Percentiles rank a stretch among this genome's conserved stretches.
Conservation (phyloP, 2,329 filamentous ascomycete genomes). For the Phialemoniopsis sp. region DNA sequence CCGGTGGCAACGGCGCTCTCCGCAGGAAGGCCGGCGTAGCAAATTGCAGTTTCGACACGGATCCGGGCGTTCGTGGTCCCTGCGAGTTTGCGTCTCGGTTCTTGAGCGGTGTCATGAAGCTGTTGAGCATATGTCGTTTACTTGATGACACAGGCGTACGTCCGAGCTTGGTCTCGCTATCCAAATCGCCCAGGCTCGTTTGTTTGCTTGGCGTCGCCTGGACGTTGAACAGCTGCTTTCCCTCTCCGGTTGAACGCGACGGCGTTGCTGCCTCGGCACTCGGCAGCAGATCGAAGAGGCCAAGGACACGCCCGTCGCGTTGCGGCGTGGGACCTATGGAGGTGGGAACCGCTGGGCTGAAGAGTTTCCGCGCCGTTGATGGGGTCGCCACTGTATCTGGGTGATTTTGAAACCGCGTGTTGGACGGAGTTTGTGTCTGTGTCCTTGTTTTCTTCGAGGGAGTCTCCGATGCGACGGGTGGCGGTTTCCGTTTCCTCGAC, state of each 20-base stretch:
- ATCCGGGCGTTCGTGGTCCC: slow-evolving; percentile 13
- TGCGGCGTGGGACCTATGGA: slow-evolving; percentile 76
- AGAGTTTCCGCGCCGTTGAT: slow-evolving; percentile 52
- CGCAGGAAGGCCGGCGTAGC: slow-evolving; percentile 69
- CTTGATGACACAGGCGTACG: slow-evolving; percentile 51
- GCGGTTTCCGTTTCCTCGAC: slow-evolving; percentile 34
- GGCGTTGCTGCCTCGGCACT: slow-evolving; percentile 29
- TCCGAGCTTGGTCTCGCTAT: slow-evolving; percentile 28
- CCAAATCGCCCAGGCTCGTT: slow-evolving; percentile 15
- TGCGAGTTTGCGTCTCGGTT: slow-evolving; percentile 30
- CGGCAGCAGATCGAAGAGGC: slow-evolving; percentile 69
- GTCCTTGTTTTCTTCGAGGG: slow-evolving; percentile 48
- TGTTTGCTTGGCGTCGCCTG: slow-evolving; percentile 46
- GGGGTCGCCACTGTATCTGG: slow-evolving; percentile 44
- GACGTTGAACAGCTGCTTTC: slow-evolving; percentile 26
- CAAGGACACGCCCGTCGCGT: slow-evolving; percentile 70
- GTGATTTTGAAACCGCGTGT: slow-evolving; percentile 15
- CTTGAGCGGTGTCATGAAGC: slow-evolving; percentile 63
- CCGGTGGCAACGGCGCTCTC: slow-evolving; percentile 42
- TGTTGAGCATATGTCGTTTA: slow-evolving; percentile 58
- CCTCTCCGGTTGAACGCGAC: slow-evolving; percentile 33
- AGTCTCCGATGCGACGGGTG: slow-evolving; percentile 31
- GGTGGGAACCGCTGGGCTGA: slow-evolving; percentile 54
- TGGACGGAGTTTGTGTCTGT: slow-evolving; percentile 14
- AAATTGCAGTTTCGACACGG: slow-evolving; percentile 53